These are phyloP conservation scores for Melampsora larici-populina DNA, from an alignment of 1,284 basidiomycete species.

Conservation along the genomic window DNA sequence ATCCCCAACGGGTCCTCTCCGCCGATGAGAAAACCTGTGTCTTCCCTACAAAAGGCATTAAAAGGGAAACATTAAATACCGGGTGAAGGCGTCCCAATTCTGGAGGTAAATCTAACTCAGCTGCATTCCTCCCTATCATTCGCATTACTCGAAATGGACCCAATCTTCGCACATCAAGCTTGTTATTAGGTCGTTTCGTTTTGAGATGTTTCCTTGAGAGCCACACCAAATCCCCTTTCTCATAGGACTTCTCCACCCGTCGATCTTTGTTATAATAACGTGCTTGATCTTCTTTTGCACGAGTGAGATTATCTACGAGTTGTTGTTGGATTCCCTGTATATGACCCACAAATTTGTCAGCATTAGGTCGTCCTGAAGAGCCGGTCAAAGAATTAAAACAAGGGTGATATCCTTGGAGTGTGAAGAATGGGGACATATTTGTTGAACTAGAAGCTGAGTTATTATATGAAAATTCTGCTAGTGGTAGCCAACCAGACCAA, in stretches of 20 bases:
- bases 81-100: neutral
- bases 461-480: constrained; percentile 31
- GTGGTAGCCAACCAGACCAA: neutral
- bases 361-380: neutral
- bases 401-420: constrained; percentile 30
- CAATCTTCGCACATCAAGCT: too few species aligned
- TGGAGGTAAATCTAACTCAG: neutral
- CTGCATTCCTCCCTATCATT: too few species aligned
- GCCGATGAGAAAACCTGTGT: neutral
- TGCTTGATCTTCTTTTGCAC: neutral
- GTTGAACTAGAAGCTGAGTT: constrained; percentile 13
- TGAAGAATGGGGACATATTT: constrained; percentile 9
- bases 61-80: neutral
- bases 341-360: neutral
- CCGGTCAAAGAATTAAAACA: constrained; percentile 2
- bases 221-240: constrained; percentile 15
- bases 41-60: neutral
- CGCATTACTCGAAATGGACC: too few species aligned
- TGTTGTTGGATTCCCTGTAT: neutral
- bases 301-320: neutral
- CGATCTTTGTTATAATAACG: neutral
- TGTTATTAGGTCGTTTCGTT: too few species aligned
- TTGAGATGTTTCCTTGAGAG: neutral
- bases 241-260: neutral
- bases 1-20: neutral